phyloP scores from a whole-genome alignment of 352 stramenopile genomes.

The Pythium rishiriense region DNA sequence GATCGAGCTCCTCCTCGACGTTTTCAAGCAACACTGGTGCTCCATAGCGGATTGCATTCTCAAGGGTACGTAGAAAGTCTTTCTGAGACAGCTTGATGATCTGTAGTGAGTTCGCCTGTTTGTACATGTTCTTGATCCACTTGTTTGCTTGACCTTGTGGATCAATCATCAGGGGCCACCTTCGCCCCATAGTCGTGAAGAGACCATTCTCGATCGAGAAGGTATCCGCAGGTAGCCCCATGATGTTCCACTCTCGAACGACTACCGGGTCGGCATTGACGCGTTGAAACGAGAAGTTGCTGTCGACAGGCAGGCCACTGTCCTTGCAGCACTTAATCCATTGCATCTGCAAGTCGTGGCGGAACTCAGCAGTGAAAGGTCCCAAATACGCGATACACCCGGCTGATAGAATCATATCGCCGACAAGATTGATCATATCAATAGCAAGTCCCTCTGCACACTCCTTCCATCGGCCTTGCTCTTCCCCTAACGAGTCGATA shows the following conservation, averaged over 20 bases:
- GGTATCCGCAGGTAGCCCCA: conserved; percentile 90
- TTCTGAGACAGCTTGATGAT: conserved; percentile 94
- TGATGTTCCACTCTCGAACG: conserved; percentile 95
- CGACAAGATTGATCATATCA: conserved; percentile 91
- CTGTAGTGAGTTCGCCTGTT: conserved; percentile 74
- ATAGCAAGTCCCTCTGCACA: conserved; percentile 70
- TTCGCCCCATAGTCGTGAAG: conserved; percentile 91
- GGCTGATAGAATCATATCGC: conserved; percentile 91
- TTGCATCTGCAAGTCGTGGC: conserved; percentile 69
- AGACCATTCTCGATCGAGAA: conserved; percentile 96
- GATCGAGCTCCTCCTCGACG: conserved; percentile 91
- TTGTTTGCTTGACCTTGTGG: conserved; percentile 94
- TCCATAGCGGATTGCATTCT: conserved; percentile 93
- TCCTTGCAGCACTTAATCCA: conserved; percentile 84
- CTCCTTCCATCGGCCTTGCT: conserved; percentile 91
- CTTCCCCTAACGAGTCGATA: conserved; percentile 88
- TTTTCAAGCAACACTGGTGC: conserved; percentile 93
- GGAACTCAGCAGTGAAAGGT: conserved; percentile 90
- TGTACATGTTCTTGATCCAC: conserved; percentile 96
- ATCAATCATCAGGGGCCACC: conserved; percentile 96
- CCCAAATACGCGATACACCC: conserved; percentile 93
- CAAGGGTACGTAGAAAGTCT: conserved; percentile 91
- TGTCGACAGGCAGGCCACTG: conserved; percentile 82
- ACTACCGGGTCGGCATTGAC: conserved; percentile 90
- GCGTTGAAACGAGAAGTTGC: conserved; percentile 82